phyloP scores from a whole-genome alignment of 2,329 filamentous ascomycete species.

The Aspergillus sp. region DNA sequence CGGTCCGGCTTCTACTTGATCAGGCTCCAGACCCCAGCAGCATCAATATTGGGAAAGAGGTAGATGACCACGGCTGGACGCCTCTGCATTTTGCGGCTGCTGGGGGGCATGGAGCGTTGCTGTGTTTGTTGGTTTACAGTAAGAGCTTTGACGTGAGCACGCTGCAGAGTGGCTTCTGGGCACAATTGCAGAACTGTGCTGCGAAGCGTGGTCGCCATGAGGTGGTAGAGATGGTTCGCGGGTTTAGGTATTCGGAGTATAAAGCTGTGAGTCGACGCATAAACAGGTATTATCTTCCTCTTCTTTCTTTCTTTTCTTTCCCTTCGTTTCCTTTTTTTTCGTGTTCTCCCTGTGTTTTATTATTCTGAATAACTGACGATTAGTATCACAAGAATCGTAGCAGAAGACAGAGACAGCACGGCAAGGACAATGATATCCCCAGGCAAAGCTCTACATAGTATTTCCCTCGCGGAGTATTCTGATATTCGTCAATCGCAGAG shows the following conservation, averaged over 20 bases:
- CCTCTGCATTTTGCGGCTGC: neutral
- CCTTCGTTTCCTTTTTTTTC: too few species aligned
- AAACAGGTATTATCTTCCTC: too few species aligned
- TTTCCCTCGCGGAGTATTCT: too few species aligned
- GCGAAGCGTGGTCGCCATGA: conserved; percentile 2
- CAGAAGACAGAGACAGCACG: too few species aligned
- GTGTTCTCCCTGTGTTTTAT: too few species aligned
- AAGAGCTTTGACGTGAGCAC: neutral
- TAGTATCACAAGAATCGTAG: too few species aligned
- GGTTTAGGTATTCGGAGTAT: neutral
- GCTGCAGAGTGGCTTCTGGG: neutral
- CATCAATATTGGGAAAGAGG: neutral
- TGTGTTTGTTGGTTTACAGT: neutral
- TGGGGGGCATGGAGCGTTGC: neutral
- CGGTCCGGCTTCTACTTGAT: conserved; percentile 1
- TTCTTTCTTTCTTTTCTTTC: too few species aligned
- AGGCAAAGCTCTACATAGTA: too few species aligned
- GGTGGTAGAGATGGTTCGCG: conserved; percentile 2
- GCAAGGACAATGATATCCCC: too few species aligned
- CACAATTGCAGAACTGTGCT: conserved; percentile 1
- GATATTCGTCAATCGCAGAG: too few species aligned
- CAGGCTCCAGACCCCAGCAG: neutral
- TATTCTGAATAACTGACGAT: too few species aligned
- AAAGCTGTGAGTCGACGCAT: too few species aligned
- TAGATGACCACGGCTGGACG: neutral